phyloP scores from a whole-genome alignment of 805 yeast species.

The Ogataea kodamae region DNA sequence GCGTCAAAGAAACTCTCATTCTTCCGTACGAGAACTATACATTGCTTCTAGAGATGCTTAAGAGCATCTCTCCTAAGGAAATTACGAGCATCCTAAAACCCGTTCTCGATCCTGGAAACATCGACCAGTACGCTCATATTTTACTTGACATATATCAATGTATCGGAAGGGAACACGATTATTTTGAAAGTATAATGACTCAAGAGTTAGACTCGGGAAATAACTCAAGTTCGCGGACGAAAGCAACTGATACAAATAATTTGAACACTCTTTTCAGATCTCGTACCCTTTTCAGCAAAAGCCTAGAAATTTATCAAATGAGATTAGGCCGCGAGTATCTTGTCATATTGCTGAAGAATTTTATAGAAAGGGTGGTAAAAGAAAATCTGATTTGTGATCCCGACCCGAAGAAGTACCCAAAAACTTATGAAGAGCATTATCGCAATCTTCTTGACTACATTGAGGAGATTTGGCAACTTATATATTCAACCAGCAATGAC shows the following conservation, averaged over 20 bases:
- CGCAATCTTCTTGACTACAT: conserved; percentile 40
- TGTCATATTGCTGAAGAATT: conserved; percentile 66
- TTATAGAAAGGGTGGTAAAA: conserved; percentile 48
- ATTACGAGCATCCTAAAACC: conserved; percentile 47
- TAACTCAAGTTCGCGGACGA: conserved; percentile 40
- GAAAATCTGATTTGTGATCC: conserved; percentile 67
- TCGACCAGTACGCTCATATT: conserved; percentile 56
- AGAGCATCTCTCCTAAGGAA: conserved; percentile 48
- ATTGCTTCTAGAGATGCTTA: conserved; percentile 58
- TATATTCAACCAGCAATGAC: conserved; percentile 66
- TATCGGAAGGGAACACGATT: conserved; percentile 60
- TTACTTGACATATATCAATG: conserved; percentile 74
- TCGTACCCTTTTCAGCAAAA: conserved; percentile 74
- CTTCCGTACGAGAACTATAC: conserved; percentile 59
- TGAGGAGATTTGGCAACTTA: conserved; percentile 59
- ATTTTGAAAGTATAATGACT: conserved; percentile 70
- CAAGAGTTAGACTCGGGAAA: conserved; percentile 56
- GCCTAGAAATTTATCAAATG: conserved; percentile 72
- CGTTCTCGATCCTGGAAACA: conserved; percentile 29
- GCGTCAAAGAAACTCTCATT: conserved; percentile 50
- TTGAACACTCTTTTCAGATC: conserved; percentile 77
- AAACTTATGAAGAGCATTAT: conserved; percentile 36
- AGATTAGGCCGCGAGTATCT: conserved; percentile 78
- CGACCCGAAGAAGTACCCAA: conserved; percentile 58
- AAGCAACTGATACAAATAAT: conserved; percentile 37